Percentiles rank a stretch among this genome's conserved stretches.
Conservation (phyloP, 441 rosid genomes). For the Mallotus repandus region DNA sequence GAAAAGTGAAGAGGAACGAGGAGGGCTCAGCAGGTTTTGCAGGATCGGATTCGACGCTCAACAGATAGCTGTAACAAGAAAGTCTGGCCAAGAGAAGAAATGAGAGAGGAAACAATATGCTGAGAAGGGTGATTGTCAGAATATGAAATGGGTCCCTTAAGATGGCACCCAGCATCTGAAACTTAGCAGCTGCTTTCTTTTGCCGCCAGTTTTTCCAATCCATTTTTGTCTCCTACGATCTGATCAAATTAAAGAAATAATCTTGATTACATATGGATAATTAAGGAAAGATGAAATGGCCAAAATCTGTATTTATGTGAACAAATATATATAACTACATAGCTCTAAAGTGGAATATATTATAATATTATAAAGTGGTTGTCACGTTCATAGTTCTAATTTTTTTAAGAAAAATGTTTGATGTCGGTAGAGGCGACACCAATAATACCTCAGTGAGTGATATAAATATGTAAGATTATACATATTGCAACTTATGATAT, state of each 20-base stretch:
- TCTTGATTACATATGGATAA: constrained; percentile 15
- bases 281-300: neutral
- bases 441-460: too few species aligned
- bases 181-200: neutral
- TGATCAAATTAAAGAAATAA: neutral
- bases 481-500: too few species aligned
- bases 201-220: constrained; percentile 17
- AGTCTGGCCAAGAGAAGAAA: constrained; percentile 76
- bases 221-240: constrained; percentile 24
- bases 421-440: too few species aligned
- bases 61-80: constrained; percentile 40
- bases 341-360: constrained; percentile 18
- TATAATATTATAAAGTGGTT: constrained; percentile 44
- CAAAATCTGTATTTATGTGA: constrained; percentile 24
- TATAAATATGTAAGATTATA: too few species aligned
- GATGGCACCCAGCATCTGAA: constrained; percentile 4
- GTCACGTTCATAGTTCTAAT: constrained; percentile 49
- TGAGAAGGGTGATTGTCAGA: constrained; percentile 54
- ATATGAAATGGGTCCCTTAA: constrained; percentile 44
- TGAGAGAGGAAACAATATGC: constrained; percentile 74
- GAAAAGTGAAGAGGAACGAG: constrained; percentile 32
- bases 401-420: too few species aligned
- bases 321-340: neutral
- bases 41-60: constrained; percentile 19
- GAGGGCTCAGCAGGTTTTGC: neutral